phyloP scores from a whole-genome alignment of 148 eudicot species.

The Nepenthes gracilis region DNA sequence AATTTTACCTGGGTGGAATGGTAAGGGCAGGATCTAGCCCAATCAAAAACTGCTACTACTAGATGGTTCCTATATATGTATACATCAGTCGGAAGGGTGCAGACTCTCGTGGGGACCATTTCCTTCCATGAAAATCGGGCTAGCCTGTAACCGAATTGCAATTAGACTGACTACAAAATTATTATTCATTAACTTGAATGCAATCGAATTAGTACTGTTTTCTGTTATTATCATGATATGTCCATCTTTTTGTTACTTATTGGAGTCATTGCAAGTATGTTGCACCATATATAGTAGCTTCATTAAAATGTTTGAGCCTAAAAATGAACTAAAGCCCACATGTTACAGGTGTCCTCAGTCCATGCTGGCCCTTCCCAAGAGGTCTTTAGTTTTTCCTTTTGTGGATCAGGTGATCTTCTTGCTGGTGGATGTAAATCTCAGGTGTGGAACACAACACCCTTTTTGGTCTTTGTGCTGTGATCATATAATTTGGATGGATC shows the following conservation, averaged over 20 bases:
- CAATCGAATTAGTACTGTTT: too few relatives aligned
- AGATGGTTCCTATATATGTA: too few relatives aligned
- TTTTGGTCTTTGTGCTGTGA: not conserved
- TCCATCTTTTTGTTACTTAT: not conserved
- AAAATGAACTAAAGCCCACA: not conserved
- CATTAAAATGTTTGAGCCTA: not conserved
- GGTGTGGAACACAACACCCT: constrained; percentile 23
- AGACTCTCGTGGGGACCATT: too few relatives aligned
- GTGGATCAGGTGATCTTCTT: constrained; percentile 57
- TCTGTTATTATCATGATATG: not conserved
- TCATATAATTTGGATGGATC: not conserved
- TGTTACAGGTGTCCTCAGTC: constrained; percentile 52
- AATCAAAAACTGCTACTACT: too few relatives aligned
- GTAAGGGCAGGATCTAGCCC: too few relatives aligned
- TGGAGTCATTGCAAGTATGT: not conserved
- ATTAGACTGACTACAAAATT: too few relatives aligned
- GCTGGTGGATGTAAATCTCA: constrained; percentile 89
- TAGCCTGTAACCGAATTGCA: too few relatives aligned
- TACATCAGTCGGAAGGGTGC: too few relatives aligned
- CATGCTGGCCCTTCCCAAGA: constrained; percentile 66
- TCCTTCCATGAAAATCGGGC: too few relatives aligned
- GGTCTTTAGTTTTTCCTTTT: constrained; percentile 75
- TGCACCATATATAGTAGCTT: too few relatives aligned
- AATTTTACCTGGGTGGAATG: too few relatives aligned
- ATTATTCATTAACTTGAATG: too few relatives aligned